Evolutionary conservation across 2,329 filamentous ascomycete species (phyloP).

Genomic region (Sclerotinia nivalis): DNA sequence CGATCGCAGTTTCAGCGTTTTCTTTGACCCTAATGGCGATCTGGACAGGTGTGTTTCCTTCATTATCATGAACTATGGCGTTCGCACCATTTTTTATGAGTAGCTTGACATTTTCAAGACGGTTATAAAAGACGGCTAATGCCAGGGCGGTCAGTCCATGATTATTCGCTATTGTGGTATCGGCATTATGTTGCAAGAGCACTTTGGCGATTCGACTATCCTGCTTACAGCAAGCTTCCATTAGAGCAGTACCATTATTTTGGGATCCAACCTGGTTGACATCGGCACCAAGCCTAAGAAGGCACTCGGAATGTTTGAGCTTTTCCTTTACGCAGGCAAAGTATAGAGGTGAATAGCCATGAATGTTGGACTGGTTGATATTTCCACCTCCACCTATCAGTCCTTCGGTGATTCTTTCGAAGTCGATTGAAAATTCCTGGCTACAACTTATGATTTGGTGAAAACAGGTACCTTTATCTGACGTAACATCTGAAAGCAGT

Average conservation of each 20-base stretch:
- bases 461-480: not conserved
- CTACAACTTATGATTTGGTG: not conserved
- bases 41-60: not conserved
- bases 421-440: not conserved
- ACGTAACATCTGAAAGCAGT: not conserved
- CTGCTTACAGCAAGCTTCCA: not conserved
- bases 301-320: not conserved
- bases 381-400: not conserved
- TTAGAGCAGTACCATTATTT: not conserved
- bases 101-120: not conserved
- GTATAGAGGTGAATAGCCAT: not conserved
- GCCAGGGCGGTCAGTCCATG: not conserved
- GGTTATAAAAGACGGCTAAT: accelerated
- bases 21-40: accelerated
- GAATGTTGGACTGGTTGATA: not conserved
- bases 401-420: no score
- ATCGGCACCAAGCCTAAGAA: not conserved
- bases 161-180: not conserved
- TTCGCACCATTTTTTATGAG: not conserved
- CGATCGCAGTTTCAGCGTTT: not conserved
- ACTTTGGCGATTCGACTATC: not conserved
- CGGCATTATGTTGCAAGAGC: not conserved
- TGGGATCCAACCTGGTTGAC: not conserved
- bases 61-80: not conserved
- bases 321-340: not conserved